Evolutionary conservation across 345 rosid species (phyloP).

Genomic region (Syzygium grande): DNA sequence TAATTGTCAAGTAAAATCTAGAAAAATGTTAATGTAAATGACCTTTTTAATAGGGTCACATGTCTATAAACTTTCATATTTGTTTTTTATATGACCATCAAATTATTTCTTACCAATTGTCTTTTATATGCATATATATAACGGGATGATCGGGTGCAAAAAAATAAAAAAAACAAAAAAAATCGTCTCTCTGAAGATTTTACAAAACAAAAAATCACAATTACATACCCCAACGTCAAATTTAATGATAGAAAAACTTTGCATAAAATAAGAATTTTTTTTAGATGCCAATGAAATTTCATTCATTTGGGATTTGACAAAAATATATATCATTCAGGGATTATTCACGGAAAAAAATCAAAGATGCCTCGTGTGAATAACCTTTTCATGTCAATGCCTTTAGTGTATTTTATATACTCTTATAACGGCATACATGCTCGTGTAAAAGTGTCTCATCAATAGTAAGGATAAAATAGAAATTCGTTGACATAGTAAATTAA

Average conservation of each 20-base stretch:
- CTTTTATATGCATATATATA: not conserved
- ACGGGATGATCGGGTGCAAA: not conserved
- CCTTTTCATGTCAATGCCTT: not conserved
- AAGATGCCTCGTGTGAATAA: not conserved
- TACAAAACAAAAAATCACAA: not conserved
- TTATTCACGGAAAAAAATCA: fast-evolving
- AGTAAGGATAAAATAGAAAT: not conserved
- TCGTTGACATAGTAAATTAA: not conserved
- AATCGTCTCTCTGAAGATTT: not conserved
- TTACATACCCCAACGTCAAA: not conserved
- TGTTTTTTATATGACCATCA: not conserved
- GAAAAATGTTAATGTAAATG: not conserved
- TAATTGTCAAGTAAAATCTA: not conserved
- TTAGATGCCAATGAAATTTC: not conserved
- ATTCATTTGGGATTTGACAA: not conserved
- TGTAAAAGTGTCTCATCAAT: not conserved
- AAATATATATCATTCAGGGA: not conserved
- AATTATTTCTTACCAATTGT: not conserved
- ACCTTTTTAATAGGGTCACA: not conserved
- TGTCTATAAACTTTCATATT: not conserved
- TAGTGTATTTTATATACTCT: not conserved
- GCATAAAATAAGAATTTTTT: not conserved
- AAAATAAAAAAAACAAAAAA: not conserved
- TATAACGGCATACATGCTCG: not conserved
- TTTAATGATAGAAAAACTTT: not conserved